phyloP scores from a whole-genome alignment of 768 basidiomycete species.

The Tricholoma furcatifolium region DNA sequence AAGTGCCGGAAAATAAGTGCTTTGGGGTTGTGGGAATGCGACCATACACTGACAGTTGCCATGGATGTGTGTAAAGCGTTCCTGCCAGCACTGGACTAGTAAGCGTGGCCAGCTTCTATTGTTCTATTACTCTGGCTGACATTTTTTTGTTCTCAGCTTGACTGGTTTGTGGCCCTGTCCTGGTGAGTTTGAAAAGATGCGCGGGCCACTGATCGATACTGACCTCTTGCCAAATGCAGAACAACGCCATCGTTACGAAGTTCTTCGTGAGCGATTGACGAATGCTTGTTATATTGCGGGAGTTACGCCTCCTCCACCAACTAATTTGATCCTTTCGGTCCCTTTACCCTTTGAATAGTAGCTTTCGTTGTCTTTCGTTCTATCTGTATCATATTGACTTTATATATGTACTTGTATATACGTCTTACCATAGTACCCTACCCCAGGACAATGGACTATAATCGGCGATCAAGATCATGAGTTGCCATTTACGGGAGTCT shows the following conservation, averaged over 20 bases:
- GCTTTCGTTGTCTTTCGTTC: no score
- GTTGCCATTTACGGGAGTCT: slow-evolving; percentile 19
- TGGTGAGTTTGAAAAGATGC: slow-evolving; percentile 35
- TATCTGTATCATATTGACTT: slow-evolving; percentile 7
- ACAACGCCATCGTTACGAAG: slow-evolving; percentile 48
- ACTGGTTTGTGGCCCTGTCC: slow-evolving; percentile 63
- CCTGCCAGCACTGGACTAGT: slow-evolving; percentile 62
- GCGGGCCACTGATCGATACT: slow-evolving; percentile 8
- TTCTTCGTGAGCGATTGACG: slow-evolving; percentile 43
- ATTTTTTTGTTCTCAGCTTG: slow-evolving; percentile 31
- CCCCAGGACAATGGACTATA: slow-evolving; percentile 7
- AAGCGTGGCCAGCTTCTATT: slow-evolving; percentile 16
- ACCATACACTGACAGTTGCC: slow-evolving; percentile 55
- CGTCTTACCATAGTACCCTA: slow-evolving; percentile 12
- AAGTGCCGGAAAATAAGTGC: slow-evolving; percentile 34
- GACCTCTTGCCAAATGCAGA: slow-evolving; percentile 31
- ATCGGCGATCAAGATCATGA: slow-evolving; percentile 15
- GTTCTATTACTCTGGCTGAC: slow-evolving; percentile 2
- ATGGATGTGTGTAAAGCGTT: slow-evolving; percentile 62
- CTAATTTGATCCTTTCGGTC: slow-evolving; percentile 33
- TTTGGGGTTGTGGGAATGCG: slow-evolving; percentile 59
- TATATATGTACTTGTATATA: slow-evolving; percentile 9
- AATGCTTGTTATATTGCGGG: slow-evolving; percentile 49
- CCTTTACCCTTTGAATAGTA: slow-evolving; percentile 25
- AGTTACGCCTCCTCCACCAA: slow-evolving; percentile 40